Conservation (phyloP, 345 rosid species). For the Populus davidiana region DNA sequence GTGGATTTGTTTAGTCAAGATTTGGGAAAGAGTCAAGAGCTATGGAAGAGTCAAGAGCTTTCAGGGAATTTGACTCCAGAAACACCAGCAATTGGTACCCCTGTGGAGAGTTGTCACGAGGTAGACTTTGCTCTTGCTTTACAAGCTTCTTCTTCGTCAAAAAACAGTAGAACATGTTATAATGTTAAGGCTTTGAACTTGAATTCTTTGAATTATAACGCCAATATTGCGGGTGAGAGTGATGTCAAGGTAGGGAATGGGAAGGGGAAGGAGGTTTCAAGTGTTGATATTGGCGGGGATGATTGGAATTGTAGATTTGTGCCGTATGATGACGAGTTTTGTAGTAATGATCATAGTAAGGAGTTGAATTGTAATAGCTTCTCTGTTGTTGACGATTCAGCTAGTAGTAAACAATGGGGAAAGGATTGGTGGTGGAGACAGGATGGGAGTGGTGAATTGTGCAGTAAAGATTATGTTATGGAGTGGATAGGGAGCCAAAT, state of each 20-base stretch:
- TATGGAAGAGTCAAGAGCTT: conserved; percentile 58
- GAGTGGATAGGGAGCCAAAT: conserved; percentile 99
- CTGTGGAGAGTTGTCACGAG: conserved; percentile 40
- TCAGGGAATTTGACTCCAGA: conserved; percentile 59
- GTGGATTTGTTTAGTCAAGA: conserved; percentile 85
- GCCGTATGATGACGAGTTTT: conserved; percentile 52
- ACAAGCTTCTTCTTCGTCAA: conserved; percentile 91
- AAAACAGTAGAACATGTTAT: conserved; percentile 53
- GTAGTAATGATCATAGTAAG: conserved; percentile 42
- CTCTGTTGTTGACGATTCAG: conserved; percentile 40
- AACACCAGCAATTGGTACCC: conserved; percentile 26
- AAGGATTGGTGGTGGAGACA: conserved; percentile 99
- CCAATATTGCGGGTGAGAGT: conserved; percentile 39
- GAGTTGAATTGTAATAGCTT: conserved; percentile 50
- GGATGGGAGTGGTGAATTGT: conserved; percentile 85
- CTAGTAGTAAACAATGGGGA: conserved; percentile 74
- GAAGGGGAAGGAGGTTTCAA: conserved; percentile 74
- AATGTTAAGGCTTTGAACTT: conserved; percentile 57
- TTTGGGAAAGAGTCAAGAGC: conserved; percentile 74
- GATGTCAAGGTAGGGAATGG: conserved; percentile 29
- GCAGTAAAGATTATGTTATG: conserved; percentile 89
- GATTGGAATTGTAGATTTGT: conserved; percentile 60
- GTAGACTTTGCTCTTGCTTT: conserved; percentile 91
- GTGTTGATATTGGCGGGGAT: conserved; percentile 44
- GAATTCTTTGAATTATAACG: conserved; percentile 45